Percentiles rank a stretch among this genome's conserved stretches.
Evolutionary conservation across 257 asterid genomes (phyloP).

Genomic region (Fraxinus americana): DNA sequence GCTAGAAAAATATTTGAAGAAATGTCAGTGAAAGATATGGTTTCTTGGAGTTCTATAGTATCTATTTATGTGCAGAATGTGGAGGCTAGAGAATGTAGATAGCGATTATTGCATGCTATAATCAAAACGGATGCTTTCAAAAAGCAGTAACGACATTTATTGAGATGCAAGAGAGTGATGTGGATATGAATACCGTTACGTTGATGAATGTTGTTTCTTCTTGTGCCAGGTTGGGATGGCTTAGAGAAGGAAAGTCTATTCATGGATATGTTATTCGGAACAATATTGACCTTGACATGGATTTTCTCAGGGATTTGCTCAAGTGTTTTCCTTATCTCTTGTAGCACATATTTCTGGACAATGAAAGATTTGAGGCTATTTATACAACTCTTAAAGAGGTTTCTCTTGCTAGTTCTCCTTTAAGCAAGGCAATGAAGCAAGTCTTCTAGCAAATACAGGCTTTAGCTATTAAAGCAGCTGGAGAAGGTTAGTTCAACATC

Average conservation of each 20-base stretch:
- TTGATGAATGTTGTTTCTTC: constrained; percentile 65
- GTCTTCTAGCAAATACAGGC: no score
- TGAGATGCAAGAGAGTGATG: constrained; percentile 44
- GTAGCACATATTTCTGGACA: no score
- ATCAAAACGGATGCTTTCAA: constrained; percentile 59
- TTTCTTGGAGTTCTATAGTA: constrained; percentile 80
- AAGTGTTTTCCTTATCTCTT: no score
- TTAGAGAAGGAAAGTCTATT: constrained; percentile 68
- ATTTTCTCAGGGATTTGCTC: constrained; percentile 45
- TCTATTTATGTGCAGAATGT: constrained; percentile 55
- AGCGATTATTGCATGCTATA: constrained; percentile 71
- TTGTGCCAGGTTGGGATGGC: constrained; percentile 74
- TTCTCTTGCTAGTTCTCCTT: no score
- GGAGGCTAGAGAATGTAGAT: constrained; percentile 57
- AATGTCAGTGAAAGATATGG: constrained; percentile 63
- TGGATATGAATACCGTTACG: constrained; percentile 65
- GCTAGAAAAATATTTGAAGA: constrained; percentile 67
- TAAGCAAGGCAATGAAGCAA: no score
- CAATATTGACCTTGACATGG: constrained; percentile 42
- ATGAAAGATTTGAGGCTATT: no score
- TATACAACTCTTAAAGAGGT: no score
- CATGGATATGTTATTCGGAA: constrained; percentile 64
- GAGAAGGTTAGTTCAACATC: no score
- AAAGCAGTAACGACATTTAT: constrained; percentile 56
- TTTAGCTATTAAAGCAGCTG: no score